Evolutionary conservation across 2,329 filamentous ascomycete species (phyloP).

Genomic region (Aplosporella prunicola): DNA sequence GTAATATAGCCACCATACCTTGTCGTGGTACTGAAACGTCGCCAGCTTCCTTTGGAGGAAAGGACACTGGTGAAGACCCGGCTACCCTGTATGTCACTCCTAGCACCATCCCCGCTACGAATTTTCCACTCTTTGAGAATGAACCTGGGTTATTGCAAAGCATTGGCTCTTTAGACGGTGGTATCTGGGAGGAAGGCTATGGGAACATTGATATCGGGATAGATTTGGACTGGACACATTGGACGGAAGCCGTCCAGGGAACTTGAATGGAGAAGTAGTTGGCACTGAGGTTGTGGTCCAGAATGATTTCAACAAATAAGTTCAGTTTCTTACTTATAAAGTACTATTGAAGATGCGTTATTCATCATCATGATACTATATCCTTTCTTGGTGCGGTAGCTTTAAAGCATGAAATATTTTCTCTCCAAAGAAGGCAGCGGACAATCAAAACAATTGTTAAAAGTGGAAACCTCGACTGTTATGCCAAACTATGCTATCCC

Average conservation of each 20-base stretch:
- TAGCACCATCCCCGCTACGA: background rate
- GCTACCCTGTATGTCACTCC: slow-evolving; percentile 15
- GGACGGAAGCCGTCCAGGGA: slow-evolving; percentile 6
- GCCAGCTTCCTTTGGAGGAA: slow-evolving; percentile 16
- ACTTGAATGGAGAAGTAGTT: background rate
- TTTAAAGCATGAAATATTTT: too few relatives aligned
- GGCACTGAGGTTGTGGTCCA: too few relatives aligned
- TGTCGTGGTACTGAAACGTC: background rate
- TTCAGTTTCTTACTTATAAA: too few relatives aligned
- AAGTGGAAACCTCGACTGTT: too few relatives aligned
- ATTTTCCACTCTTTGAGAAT: slow-evolving; percentile 1
- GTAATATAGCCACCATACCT: slow-evolving; percentile 12
- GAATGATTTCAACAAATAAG: too few relatives aligned
- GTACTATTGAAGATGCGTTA: too few relatives aligned
- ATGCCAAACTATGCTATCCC: too few relatives aligned
- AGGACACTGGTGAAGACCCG: slow-evolving; percentile 22
- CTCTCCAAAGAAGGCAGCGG: too few relatives aligned
- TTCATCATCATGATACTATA: too few relatives aligned
- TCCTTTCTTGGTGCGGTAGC: too few relatives aligned
- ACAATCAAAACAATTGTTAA: too few relatives aligned
- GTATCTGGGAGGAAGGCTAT: slow-evolving; percentile 34
- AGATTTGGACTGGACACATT: slow-evolving; percentile 30
- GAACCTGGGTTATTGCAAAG: slow-evolving; percentile 2
- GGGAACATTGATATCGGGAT: slow-evolving; percentile 33
- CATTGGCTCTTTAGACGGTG: slow-evolving; percentile 31